Evolutionary conservation across 1,284 basidiomycete genomes (phyloP).

Genomic region (Golubevia pallescens): DNA sequence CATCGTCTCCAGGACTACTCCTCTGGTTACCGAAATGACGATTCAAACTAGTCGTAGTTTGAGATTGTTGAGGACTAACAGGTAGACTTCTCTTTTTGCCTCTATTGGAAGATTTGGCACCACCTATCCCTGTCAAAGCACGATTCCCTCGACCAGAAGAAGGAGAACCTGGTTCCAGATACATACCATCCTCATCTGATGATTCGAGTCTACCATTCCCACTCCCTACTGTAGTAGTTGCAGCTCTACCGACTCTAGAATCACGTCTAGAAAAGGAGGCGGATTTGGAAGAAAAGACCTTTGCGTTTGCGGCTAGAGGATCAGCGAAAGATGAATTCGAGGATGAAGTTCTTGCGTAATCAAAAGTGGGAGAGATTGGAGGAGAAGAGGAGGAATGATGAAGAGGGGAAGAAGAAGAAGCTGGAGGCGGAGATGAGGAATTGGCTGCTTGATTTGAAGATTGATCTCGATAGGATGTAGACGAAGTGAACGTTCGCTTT

Average conservation of each 20-base stretch:
- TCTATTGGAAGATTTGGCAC: background rate
- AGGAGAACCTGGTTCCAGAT: background rate
- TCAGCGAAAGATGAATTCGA: constrained; percentile 18
- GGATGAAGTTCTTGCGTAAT: constrained; percentile 13
- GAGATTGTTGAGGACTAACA: background rate
- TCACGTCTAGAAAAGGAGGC: constrained; percentile 19
- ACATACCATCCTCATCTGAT: constrained; percentile 8
- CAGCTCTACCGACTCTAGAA: constrained; percentile 48
- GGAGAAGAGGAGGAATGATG: background rate
- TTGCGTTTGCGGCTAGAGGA: constrained; percentile 49
- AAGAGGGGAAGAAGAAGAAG: constrained; percentile 10
- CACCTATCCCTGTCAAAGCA: background rate
- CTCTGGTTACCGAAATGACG: no score
- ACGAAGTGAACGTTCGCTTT: background rate
- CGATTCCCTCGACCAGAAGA: background rate
- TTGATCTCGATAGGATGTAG: constrained; percentile 18
- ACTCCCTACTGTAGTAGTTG: constrained; percentile 40
- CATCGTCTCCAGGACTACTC: no score
- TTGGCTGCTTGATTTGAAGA: constrained; percentile 18
- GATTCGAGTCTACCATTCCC: constrained; percentile 17
- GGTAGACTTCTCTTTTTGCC: background rate
- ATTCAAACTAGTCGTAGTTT: background rate
- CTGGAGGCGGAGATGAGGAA: constrained; percentile 20
- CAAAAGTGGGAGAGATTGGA: constrained; percentile 2
- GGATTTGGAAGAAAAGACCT: constrained; percentile 43